Conservation (phyloP, 73 alveolate genomes). For the Symbiodinium pilosum region DNA sequence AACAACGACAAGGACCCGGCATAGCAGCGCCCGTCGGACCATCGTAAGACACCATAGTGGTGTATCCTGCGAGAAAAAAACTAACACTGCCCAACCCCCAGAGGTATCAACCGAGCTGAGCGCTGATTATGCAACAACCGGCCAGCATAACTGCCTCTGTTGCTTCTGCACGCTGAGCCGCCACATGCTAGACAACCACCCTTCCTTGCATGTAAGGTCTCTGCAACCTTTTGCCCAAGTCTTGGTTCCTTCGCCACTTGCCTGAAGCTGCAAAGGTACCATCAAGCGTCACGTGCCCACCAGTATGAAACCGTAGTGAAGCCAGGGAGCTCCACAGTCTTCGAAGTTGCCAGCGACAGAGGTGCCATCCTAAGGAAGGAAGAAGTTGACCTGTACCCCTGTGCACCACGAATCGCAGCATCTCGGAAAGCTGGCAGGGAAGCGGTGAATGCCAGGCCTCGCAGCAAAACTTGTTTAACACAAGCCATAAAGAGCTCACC, state of each 20-base stretch:
- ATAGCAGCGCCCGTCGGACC: slow-evolving; percentile 84
- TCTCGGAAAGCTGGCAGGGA: background rate
- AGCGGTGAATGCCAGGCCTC: slow-evolving; percentile 88
- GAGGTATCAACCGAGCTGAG: too few species aligned
- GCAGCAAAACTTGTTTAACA: too few species aligned
- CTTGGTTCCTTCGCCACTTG: slow-evolving; percentile 71
- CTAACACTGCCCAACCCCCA: background rate
- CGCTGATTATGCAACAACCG: slow-evolving; percentile 68
- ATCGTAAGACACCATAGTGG: slow-evolving; percentile 68
- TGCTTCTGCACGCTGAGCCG: background rate
- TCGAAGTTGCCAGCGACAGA: slow-evolving; percentile 34
- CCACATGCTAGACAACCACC: background rate
- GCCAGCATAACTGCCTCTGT: slow-evolving; percentile 51
- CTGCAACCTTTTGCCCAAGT: slow-evolving; percentile 65
- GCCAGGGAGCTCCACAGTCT: slow-evolving; percentile 36
- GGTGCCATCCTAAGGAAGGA: slow-evolving; percentile 64
- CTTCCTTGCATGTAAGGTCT: background rate
- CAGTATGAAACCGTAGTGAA: background rate
- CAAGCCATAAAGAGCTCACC: background rate
- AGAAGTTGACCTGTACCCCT: too few species aligned
- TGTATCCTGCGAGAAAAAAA: slow-evolving; percentile 79
- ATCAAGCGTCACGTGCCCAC: too few species aligned
- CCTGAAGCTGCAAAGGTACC: slow-evolving; percentile 8
- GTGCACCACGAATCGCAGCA: background rate
- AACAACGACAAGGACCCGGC: background rate